Evolutionary conservation across 1,139 yeast genomes (phyloP).

Genomic region (Pichia sorboxylosa): DNA sequence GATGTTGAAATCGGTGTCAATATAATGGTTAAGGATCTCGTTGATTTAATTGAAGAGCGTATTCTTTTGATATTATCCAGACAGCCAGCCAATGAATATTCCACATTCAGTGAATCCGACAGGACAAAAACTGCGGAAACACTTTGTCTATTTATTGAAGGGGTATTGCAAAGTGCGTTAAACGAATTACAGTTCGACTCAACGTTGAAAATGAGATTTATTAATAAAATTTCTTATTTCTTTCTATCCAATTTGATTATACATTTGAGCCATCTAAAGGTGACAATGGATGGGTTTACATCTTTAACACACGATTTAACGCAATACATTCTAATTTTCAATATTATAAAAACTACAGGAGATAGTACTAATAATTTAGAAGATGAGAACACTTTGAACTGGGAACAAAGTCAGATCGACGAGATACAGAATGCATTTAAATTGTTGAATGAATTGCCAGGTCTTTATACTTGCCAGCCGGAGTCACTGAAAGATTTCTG

Average conservation of each 20-base stretch:
- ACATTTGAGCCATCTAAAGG: conserved; percentile 67
- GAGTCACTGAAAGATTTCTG: conserved; percentile 66
- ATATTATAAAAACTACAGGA: conserved; percentile 28
- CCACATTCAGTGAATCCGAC: conserved; percentile 26
- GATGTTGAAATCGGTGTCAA: conserved; percentile 63
- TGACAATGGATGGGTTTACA: conserved; percentile 75
- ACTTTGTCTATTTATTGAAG: conserved; percentile 35
- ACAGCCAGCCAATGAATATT: conserved; percentile 54
- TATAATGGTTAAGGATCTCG: conserved; percentile 47
- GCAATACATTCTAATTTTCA: conserved; percentile 59
- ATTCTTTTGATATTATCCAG: conserved; percentile 40
- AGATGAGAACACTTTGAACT: conserved; percentile 1
- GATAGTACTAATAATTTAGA: neutral
- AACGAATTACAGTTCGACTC: conserved; percentile 15
- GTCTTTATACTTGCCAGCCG: conserved; percentile 72
- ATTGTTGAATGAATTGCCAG: conserved; percentile 71
- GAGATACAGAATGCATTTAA: conserved; percentile 57
- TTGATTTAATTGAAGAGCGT: conserved; percentile 38
- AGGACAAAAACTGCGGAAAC: conserved; percentile 64
- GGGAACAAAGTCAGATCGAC: conserved; percentile 10
- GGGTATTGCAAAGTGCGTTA: conserved; percentile 10
- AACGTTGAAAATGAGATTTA: conserved; percentile 13
- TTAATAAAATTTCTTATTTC: conserved; percentile 43
- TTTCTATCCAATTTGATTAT: conserved; percentile 51
- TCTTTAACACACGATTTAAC: conserved; percentile 78